phyloP scores from a whole-genome alignment of 2,329 filamentous ascomycete species.

The Fusarium ambrosium region DNA sequence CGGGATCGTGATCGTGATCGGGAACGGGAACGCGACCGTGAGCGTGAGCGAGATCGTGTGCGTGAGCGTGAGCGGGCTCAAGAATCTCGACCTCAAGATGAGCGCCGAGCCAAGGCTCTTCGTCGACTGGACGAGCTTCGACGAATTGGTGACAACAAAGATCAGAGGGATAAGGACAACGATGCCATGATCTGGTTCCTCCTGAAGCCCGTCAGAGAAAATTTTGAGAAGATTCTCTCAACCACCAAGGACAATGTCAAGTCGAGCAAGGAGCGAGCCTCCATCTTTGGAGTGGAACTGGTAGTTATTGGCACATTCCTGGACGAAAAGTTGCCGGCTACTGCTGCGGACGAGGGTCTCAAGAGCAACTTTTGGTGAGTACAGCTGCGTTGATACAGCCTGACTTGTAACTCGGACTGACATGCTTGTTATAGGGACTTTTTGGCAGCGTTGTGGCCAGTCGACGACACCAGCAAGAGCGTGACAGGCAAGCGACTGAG shows the following conservation, averaged over 20 bases:
- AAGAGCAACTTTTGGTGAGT: slow-evolving; percentile 67
- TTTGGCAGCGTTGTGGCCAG: slow-evolving; percentile 61
- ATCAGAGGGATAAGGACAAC: slow-evolving; percentile 61
- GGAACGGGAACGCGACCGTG: slow-evolving; percentile 51
- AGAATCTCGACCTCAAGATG: slow-evolving; percentile 53
- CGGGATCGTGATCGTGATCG: slow-evolving; percentile 39
- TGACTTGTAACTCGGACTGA: slow-evolving; percentile 31
- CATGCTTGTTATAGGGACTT: slow-evolving; percentile 55
- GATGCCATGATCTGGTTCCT: slow-evolving; percentile 64
- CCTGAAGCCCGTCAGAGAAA: slow-evolving; percentile 71
- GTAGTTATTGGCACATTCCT: slow-evolving; percentile 74
- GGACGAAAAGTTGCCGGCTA: slow-evolving; percentile 60
- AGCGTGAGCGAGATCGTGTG: slow-evolving; percentile 46
- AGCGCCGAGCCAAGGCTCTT: slow-evolving; percentile 58
- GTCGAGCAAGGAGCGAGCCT: slow-evolving; percentile 72
- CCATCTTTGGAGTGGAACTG: slow-evolving; percentile 72
- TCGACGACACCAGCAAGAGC: slow-evolving; percentile 60
- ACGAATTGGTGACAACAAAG: slow-evolving; percentile 63
- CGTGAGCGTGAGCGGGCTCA: slow-evolving; percentile 44
- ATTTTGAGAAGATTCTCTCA: slow-evolving; percentile 70
- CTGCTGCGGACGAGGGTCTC: slow-evolving; percentile 56
- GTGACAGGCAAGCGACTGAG: slow-evolving; percentile 60
- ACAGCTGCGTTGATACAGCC: background rate
- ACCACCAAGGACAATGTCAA: slow-evolving; percentile 74
- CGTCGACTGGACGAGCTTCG: slow-evolving; percentile 59